Conservation (phyloP, 768 basidiomycete species). For the Suillus clintonianus region DNA sequence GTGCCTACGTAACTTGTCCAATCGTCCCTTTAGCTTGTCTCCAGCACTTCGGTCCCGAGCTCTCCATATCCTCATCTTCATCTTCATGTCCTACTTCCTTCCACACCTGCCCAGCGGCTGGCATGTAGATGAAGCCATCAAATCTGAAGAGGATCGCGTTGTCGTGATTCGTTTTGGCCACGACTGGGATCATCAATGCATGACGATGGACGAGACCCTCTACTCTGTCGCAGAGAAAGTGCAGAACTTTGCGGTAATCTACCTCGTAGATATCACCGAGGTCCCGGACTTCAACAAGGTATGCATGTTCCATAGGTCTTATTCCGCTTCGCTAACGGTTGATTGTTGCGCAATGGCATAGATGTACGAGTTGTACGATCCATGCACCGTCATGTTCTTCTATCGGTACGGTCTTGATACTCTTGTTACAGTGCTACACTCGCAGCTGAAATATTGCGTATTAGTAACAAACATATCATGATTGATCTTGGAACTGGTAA, state of each 20-base stretch:
- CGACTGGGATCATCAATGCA: slow-evolving; percentile 92
- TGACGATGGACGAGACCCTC: slow-evolving; percentile 99
- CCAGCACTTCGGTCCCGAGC: background rate
- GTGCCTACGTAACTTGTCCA: background rate
- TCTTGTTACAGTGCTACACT: background rate
- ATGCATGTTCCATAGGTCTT: background rate
- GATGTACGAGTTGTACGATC: slow-evolving; percentile 99
- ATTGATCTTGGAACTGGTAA: slow-evolving; percentile 99
- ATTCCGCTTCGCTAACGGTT: background rate
- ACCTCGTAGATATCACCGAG: slow-evolving; percentile 91
- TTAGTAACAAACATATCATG: slow-evolving; percentile 98
- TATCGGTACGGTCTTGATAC: slow-evolving; percentile 66
- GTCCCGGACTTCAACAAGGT: slow-evolving; percentile 99
- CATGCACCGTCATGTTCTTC: slow-evolving; percentile 98
- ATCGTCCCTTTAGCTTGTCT: background rate
- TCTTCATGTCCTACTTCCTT: slow-evolving; percentile 82
- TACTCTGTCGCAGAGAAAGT: slow-evolving; percentile 93
- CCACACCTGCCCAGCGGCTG: slow-evolving; percentile 90
- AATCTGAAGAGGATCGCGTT: slow-evolving; percentile 94
- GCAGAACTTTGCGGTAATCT: slow-evolving; percentile 98
- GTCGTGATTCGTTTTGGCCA: slow-evolving; percentile 95
- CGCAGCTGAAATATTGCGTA: background rate
- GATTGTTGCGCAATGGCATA: slow-evolving; percentile 28
- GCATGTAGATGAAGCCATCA: slow-evolving; percentile 99
- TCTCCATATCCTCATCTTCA: background rate